Conservation (phyloP, 495 filamentous ascomycete species). For the Aspergillus biplanus region DNA sequence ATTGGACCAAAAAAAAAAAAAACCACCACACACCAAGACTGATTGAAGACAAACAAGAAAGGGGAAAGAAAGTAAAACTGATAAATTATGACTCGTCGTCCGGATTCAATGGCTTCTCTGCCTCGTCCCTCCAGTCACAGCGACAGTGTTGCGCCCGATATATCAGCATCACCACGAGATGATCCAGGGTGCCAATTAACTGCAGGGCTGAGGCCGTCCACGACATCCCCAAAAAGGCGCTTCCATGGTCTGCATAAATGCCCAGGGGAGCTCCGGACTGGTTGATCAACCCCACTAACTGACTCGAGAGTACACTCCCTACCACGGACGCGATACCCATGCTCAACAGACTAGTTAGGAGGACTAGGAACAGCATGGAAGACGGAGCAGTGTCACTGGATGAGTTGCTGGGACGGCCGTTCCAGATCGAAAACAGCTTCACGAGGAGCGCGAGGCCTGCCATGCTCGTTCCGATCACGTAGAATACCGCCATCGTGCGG, state of each 20-base stretch:
- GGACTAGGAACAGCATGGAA: background rate
- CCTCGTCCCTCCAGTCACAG: conserved; percentile 14
- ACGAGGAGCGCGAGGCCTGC: conserved; percentile 4
- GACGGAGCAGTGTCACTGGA: background rate
- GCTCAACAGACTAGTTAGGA: conserved; percentile 15
- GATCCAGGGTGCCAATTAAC: conserved; percentile 13
- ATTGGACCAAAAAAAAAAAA: no score
- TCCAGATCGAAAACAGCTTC: conserved; percentile 1
- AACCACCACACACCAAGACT: no score
- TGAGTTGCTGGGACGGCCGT: background rate
- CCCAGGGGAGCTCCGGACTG: conserved; percentile 12
- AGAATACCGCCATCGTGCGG: conserved; percentile 16
- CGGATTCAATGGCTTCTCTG: background rate
- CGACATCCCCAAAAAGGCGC: conserved; percentile 21
- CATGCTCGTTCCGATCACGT: conserved; percentile 15
- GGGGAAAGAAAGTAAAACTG: no score
- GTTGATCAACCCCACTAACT: conserved; percentile 21
- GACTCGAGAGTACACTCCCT: conserved; percentile 19
- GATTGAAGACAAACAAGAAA: no score
- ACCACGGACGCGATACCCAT: conserved; percentile 19
- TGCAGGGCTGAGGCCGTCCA: conserved; percentile 23
- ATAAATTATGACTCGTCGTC: no score
- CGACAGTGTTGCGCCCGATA: conserved; percentile 11
- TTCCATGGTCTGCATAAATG: conserved; percentile 15
- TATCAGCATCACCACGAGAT: conserved; percentile 7